These are phyloP conservation scores for Nematocida sp. DNA, from an alignment of 371 early-diverging fungal species.

Conservation along the genomic window DNA sequence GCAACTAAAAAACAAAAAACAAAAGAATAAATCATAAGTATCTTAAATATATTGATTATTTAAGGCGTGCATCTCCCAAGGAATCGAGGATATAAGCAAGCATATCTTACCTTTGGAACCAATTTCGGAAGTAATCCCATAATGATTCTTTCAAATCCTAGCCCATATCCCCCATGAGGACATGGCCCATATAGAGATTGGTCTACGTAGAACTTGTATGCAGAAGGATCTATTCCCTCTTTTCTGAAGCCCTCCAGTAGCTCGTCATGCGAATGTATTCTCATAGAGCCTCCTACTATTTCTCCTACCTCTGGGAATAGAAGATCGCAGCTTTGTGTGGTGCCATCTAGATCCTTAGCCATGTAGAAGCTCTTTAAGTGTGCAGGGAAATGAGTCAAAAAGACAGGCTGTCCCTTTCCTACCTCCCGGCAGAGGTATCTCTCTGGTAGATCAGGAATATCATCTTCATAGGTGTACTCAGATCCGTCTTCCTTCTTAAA, in stretches of 20 bases:
- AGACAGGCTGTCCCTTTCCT: conserved; percentile 77
- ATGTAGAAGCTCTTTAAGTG: conserved; percentile 99
- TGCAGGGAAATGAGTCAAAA: conserved; percentile 89
- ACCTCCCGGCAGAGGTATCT: conserved; percentile 91
- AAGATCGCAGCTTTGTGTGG: conserved; percentile 93
- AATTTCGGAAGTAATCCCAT: conserved; percentile 81
- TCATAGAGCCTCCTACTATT: conserved; percentile 98
- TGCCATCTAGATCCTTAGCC: conserved; percentile 75
- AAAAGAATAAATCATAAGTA: too few relatives aligned
- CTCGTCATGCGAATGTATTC: conserved; percentile 80
- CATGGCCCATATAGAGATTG: conserved; percentile 93
- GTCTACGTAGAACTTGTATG: conserved; percentile 98
- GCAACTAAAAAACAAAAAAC: too few relatives aligned
- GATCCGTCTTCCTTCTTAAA: conserved; percentile 79
- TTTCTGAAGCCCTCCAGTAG: conserved; percentile 84
- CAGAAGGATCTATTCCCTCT: conserved; percentile 86
- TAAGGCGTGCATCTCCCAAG: conserved; percentile 71
- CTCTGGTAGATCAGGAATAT: conserved; percentile 98
- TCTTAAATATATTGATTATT: too few relatives aligned
- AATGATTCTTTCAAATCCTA: conserved; percentile 95
- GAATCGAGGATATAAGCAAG: conserved; percentile 82
- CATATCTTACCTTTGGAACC: conserved; percentile 77
- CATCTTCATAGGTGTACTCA: conserved; percentile 90
- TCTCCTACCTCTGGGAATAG: conserved; percentile 98
- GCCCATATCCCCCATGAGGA: conserved; percentile 96